A percentile compares a stretch with the other conserved stretches of the same genome.
These are phyloP conservation scores for Thermothelomyces thermophilus DNA, from an alignment of 2,329 filamentous ascomycete species.

Conservation along the genomic window DNA sequence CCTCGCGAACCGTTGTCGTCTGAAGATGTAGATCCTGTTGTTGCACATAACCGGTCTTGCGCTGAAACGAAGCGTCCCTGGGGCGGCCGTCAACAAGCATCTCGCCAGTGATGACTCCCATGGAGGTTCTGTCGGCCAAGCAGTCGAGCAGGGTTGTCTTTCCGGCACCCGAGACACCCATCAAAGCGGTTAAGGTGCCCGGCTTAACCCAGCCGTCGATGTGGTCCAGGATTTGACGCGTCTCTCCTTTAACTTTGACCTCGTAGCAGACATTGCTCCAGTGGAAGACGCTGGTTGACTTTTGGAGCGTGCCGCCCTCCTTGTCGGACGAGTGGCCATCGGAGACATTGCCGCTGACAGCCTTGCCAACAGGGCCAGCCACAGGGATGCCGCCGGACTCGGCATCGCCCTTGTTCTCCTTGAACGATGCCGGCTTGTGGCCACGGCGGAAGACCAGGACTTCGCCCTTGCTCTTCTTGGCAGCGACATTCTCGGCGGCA, in stretches of 20 bases:
- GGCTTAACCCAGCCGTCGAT: constrained; percentile 94
- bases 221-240: constrained; percentile 70
- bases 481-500: constrained; percentile 59
- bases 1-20: constrained; percentile 82
- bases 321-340: constrained; percentile 30
- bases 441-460: constrained; percentile 68
- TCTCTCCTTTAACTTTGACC: constrained; percentile 70
- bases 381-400: constrained; percentile 45
- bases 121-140: constrained; percentile 76
- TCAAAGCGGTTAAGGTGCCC: constrained; percentile 79
- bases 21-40: constrained; percentile 86
- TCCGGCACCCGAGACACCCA: constrained; percentile 89
- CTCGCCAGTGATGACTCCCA: constrained; percentile 81
- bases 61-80: constrained; percentile 77
- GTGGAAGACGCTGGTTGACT: constrained; percentile 72
- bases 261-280: constrained; percentile 78
- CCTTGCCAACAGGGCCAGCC: constrained; percentile 41
- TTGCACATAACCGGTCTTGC: constrained; percentile 87
- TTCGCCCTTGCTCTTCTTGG: constrained; percentile 67
- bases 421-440: constrained; percentile 52
- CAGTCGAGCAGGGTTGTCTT: constrained; percentile 89
- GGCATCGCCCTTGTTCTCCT: constrained; percentile 56
- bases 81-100: constrained; percentile 63
- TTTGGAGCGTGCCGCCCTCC: constrained; percentile 37
- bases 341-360: constrained; percentile 32